Base-by-base conservation (phyloP, 208 protist species). In the Trypanosoma boissoni region DNA sequence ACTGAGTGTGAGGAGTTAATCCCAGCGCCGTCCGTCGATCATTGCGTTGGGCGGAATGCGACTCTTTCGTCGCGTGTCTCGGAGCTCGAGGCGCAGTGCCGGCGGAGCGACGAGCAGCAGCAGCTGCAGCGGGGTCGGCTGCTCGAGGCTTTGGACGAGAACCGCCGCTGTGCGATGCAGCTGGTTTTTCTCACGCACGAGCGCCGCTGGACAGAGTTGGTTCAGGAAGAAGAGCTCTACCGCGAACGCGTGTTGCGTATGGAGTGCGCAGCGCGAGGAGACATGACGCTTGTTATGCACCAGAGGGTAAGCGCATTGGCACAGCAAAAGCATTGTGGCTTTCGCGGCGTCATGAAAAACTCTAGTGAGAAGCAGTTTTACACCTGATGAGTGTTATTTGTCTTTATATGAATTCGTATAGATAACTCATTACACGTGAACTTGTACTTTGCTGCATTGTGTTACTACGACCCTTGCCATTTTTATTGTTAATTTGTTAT, bases 191-290 rank as follows among this genome's bases (percentile, higher is more conserved):
- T 52, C 24, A n/a, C 27, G 10, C 20, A 21, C 2, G 29, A 62
- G 27, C 36, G 28, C 10, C 44, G 28, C 36, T 28, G 8, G 26
- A 24, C 8, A n/a, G 56, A 62, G 20, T 18, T 62, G 7, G 28
- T 62, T 4, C 26, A 52, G 37, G 29, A 62, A 18, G 56, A 62
- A 20, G 3, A 62, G 28, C 3, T 50, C 16, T 43, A 34, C 12
- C 56, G 56, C 10, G 56, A 62, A 29, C 32, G 20, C 16, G 10
- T 62, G 31, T 14, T 39, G 5, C 6, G 14, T 6, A 4, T 24
- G 26, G 50, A 55, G 28, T 24, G 50, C 20, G 28, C 20, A 24
- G 50, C 29, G 3, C 50, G 50, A 10, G 16, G 24, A 3, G 28
- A 55, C 24, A 10, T 55, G 7, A 23, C 45, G 20, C 10, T 51